Evolutionary conservation across 2,329 filamentous ascomycete genomes (phyloP).

Genomic region (Diaporthe citriasiana): DNA sequence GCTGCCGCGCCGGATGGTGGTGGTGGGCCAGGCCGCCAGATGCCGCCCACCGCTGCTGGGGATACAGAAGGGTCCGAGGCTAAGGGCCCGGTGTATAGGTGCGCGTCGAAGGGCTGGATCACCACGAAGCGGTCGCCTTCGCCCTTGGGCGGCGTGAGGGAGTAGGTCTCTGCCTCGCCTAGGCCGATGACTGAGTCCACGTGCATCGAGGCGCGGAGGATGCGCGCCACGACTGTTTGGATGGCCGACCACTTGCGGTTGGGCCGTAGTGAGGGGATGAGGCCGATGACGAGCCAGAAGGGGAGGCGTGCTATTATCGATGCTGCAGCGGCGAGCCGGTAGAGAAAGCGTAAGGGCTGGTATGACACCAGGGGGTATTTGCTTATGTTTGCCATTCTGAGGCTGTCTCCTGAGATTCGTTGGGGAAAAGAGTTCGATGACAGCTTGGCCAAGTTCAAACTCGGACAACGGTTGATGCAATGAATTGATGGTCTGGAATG

Average conservation of each 20-base stretch:
- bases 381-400: slow-evolving; percentile 28
- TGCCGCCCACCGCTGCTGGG: slow-evolving; percentile 44
- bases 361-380: slow-evolving; percentile 40
- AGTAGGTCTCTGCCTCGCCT: slow-evolving; percentile 35
- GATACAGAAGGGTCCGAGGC: slow-evolving; percentile 14
- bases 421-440: background rate
- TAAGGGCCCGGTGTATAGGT: slow-evolving; percentile 42
- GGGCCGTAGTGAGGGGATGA: slow-evolving; percentile 42
- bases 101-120: slow-evolving; percentile 62
- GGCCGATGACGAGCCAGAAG: slow-evolving; percentile 35
- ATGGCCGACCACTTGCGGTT: slow-evolving; percentile 39
- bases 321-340: slow-evolving; percentile 10
- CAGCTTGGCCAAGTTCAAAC: background rate
- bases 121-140: slow-evolving; percentile 32
- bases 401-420: background rate
- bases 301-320: slow-evolving; percentile 39
- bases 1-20: slow-evolving; percentile 3
- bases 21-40: slow-evolving; percentile 45
- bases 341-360: slow-evolving; percentile 41
- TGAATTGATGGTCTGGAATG: background rate
- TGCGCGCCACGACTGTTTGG: slow-evolving; percentile 36
- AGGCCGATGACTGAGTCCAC: slow-evolving; percentile 21
- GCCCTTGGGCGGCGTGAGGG: slow-evolving; percentile 31
- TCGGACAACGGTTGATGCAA: background rate
- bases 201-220: slow-evolving; percentile 20